These are phyloP conservation scores for Cryptococcus maquisensis DNA, from an alignment of 1,284 basidiomycete genomes.

Conservation along the genomic window DNA sequence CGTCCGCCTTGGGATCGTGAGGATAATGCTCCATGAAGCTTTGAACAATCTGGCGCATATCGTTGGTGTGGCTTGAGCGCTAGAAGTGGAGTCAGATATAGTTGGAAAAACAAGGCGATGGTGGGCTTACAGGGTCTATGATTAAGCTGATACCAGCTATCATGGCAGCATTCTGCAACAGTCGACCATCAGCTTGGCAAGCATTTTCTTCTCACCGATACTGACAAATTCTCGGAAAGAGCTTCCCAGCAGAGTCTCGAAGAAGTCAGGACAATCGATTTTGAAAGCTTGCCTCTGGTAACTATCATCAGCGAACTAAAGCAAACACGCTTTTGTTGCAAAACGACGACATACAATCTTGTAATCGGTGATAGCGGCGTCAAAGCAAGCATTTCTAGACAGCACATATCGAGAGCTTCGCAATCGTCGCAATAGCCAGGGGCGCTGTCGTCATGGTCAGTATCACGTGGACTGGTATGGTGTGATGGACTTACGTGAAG, in stretches of 20 bases:
- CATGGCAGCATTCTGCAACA: conserved; percentile 41
- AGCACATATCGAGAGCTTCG: conserved; percentile 32
- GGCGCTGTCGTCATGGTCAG: conserved; percentile 25
- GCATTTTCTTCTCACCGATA: background rate
- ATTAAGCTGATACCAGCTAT: conserved; percentile 46
- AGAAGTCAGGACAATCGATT: conserved; percentile 39
- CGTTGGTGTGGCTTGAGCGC: conserved; percentile 26
- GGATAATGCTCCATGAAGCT: conserved; percentile 40
- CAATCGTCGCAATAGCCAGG: conserved; percentile 43
- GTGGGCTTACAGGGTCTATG: conserved; percentile 32
- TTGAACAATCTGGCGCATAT: conserved; percentile 40
- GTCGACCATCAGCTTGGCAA: background rate
- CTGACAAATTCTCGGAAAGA: conserved; percentile 46
- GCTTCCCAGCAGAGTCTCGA: conserved; percentile 38
- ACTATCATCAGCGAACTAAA: too few relatives aligned
- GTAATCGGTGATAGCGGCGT: conserved; percentile 41
- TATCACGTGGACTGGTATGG: background rate
- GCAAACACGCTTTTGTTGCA: background rate
- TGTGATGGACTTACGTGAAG: conserved; percentile 35
- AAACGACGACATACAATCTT: conserved; percentile 27
- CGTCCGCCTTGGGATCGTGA: conserved; percentile 31
- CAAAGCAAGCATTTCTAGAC: conserved; percentile 40
- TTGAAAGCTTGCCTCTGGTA: conserved; percentile 39
- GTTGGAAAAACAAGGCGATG: background rate
- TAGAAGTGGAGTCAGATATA: conserved; percentile 1